phyloP scores from a whole-genome alignment of 2,329 filamentous ascomycete species.

The Colletotrichum musae region DNA sequence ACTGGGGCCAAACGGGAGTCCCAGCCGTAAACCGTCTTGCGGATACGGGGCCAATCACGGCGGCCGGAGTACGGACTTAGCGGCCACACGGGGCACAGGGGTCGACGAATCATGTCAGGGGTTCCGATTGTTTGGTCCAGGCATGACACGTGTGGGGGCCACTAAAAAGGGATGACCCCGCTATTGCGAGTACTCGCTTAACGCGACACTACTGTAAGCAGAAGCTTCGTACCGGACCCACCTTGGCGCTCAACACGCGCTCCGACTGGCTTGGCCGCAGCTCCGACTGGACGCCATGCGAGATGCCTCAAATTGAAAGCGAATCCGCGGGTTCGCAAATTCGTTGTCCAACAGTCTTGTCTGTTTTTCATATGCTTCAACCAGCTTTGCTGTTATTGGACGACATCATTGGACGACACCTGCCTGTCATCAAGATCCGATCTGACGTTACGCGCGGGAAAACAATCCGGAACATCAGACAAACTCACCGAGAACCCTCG shows the following conservation, averaged over 20 bases:
- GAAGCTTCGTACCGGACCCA: constrained; percentile 7
- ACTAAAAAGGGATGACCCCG: background rate
- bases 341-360: background rate
- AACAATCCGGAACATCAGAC: constrained; percentile 9
- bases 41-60: constrained; percentile 18
- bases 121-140: background rate
- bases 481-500: background rate
- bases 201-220: background rate
- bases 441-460: background rate
- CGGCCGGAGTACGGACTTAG: constrained; percentile 10
- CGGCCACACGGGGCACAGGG: constrained; percentile 1
- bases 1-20: background rate
- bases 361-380: background rate
- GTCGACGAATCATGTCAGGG: constrained; percentile 7
- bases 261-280: too few relatives aligned
- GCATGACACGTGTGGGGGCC: background rate
- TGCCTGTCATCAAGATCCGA: background rate
- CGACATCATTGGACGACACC: background rate
- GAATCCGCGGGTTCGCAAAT: constrained; percentile 32
- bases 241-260: background rate
- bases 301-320: constrained; percentile 8
- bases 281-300: background rate
- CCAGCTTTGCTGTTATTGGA: background rate
- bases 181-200: constrained; percentile 36
- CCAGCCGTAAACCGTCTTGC: constrained; percentile 8